Evolutionary conservation across 495 filamentous ascomycete species (phyloP), one percentile per base, ranked within the genome.

Genomic region (Annulohypoxylon maeteangense): DNA sequence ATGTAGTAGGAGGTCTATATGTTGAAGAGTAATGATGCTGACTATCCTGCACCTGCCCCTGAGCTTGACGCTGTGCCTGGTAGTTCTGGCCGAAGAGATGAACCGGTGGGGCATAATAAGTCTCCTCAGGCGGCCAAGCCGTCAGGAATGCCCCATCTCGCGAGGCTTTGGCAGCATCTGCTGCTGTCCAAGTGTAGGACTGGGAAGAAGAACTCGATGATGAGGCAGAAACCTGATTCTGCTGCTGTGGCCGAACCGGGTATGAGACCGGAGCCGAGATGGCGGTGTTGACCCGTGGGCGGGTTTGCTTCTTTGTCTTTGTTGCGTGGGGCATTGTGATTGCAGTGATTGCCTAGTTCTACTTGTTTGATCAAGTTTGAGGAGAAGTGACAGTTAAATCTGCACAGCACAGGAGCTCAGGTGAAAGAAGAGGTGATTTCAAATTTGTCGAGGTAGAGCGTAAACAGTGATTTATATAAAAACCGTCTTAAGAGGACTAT

Each of bases 41-140:
- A 3, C 25, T 7, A n/a, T 25, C 20, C 29, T 59, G 45, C 20
- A 7, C 14, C 48, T 53, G 48, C 16, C 23, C 8, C 7, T 54
- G 62, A 25, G 14, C 27, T 36, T 53, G 60, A 10, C 27, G 54
- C 2, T 50, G 20, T 3, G 12, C 7, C 48, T 53, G 25, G 18
- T 45, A 42, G n/a, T 29, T 25, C 22, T 56, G 57, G 18, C 31
- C 40, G 0, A 58, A 34, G 14, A 64, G 18, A 25, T 67, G 53
- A 14, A 72, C 12, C 0, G 60, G 54, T 16, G 75, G 73, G 2
- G 51, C 22, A 25, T 68, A 23, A 54, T 74, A 79, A 5, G 62
- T 7, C 69, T 79, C 55, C 20, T 78, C 76, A 7, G 50, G 42
- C 4, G 77, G 77, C 77, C 77, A 79, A 8, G 77, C 64, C 3